phyloP scores from a whole-genome alignment of 495 filamentous ascomycete genomes.

The Annulohypoxylon stygium region DNA sequence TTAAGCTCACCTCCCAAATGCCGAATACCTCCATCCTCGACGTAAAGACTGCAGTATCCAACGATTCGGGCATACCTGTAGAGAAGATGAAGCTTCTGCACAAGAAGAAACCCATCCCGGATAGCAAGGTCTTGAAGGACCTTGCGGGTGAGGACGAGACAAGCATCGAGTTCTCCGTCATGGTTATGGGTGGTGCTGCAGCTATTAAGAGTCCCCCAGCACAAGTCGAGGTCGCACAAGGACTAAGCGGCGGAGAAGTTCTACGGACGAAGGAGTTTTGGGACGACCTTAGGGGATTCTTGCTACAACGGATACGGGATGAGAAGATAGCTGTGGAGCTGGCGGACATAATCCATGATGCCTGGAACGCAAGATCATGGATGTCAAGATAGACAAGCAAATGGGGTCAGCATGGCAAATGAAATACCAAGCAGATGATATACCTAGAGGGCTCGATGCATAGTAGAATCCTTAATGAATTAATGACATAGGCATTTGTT shows the following conservation, averaged over 20 bases:
- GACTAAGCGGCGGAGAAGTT: conserved; percentile 68
- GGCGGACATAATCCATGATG: conserved; percentile 73
- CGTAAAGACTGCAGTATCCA: conserved; percentile 73
- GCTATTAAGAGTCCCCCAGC: conserved; percentile 52
- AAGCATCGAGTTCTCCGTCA: conserved; percentile 80
- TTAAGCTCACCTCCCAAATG: conserved; percentile 68
- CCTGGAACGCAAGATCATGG: conserved; percentile 67
- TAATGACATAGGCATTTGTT: conserved; percentile 35
- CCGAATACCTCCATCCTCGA: conserved; percentile 77
- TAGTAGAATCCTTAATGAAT: conserved; percentile 29
- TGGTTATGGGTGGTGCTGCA: conserved; percentile 82
- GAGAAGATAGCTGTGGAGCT: conserved; percentile 74
- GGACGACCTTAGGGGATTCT: conserved; percentile 84
- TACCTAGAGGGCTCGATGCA: conserved; percentile 2
- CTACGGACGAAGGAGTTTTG: conserved; percentile 84
- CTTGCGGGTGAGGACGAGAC: conserved; percentile 61
- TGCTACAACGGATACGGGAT: conserved; percentile 83
- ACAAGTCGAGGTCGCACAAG: conserved; percentile 61
- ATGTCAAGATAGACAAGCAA: conserved; percentile 6
- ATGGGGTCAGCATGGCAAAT: background rate
- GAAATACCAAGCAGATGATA: conserved; percentile 11
- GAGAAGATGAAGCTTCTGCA: conserved; percentile 86
- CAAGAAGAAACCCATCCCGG: conserved; percentile 83
- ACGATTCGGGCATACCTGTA: conserved; percentile 62
- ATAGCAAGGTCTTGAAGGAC: conserved; percentile 74